These are phyloP conservation scores for Hygrophila difformis DNA, from an alignment of 257 asterid species.

Conservation along the genomic window DNA sequence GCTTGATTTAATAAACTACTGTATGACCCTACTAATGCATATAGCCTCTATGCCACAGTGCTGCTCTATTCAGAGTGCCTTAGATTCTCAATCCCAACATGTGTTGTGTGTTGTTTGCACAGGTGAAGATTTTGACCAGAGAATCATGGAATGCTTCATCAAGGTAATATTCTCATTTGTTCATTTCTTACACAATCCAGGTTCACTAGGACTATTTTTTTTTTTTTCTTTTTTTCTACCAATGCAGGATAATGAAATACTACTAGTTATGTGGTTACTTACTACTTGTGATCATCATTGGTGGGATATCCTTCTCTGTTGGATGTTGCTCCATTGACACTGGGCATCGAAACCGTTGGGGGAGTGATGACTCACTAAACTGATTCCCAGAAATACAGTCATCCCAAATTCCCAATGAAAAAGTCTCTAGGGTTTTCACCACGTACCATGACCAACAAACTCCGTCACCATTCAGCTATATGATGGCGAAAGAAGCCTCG, in stretches of 20 bases:
- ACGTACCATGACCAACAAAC: constrained; percentile 83
- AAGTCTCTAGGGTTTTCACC: constrained; percentile 82
- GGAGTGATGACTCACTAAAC: constrained; percentile 94
- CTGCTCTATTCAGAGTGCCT: too few relatives aligned
- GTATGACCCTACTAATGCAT: not conserved
- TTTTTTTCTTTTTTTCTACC: too few relatives aligned
- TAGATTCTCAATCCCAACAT: too few relatives aligned
- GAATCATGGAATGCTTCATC: constrained; percentile 82
- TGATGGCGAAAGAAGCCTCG: constrained; percentile 85
- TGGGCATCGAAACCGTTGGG: constrained; percentile 90
- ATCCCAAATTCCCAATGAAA: constrained; percentile 70
- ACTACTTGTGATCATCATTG: not conserved
- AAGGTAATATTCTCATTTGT: too few relatives aligned
- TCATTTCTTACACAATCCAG: too few relatives aligned
- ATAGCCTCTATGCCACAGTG: too few relatives aligned
- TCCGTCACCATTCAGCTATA: constrained; percentile 72
- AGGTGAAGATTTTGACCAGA: constrained; percentile 90
- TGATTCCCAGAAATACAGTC: constrained; percentile 78
- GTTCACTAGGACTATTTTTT: too few relatives aligned
- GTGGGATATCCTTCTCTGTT: constrained; percentile 71
- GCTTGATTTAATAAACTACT: not conserved
- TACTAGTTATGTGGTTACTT: not conserved
- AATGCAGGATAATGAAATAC: too few relatives aligned
- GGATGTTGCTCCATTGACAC: constrained; percentile 83
- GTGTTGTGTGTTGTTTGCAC: constrained; percentile 15